phyloP scores from a whole-genome alignment of 2,329 filamentous ascomycete species.

The Colletotrichum cereale region DNA sequence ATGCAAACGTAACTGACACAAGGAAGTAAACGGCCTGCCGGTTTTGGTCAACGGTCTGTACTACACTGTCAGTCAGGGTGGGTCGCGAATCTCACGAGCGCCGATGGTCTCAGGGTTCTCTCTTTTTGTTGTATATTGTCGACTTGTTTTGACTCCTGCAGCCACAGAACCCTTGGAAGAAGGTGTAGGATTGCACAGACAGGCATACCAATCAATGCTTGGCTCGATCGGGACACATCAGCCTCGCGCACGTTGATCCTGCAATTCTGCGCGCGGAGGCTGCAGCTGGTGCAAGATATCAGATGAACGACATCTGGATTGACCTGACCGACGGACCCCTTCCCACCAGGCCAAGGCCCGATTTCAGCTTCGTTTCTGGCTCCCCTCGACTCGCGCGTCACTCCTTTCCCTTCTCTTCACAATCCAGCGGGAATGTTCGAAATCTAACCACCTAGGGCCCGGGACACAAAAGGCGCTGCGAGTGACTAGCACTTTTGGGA shows the following conservation, averaged over 20 bases:
- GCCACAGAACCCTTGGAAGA: not conserved
- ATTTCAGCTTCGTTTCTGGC: not conserved
- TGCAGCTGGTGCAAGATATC: not conserved
- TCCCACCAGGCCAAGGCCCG: not conserved
- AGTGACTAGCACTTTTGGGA: constrained; percentile 21
- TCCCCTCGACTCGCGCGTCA: constrained; percentile 8
- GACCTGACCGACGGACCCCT: not conserved
- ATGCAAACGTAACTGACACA: constrained; percentile 9
- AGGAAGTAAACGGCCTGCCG: not conserved
- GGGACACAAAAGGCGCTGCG: constrained; percentile 3
- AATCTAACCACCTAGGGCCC: constrained; percentile 1
- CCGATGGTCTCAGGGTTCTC: not conserved
- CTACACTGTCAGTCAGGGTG: not conserved
- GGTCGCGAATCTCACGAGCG: not conserved
- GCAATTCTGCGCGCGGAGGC: not conserved
- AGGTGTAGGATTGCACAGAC: not conserved
- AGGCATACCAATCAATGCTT: not conserved
- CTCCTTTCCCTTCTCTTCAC: not conserved
- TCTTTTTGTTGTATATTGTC: not conserved
- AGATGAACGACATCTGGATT: not conserved
- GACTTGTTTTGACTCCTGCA: not conserved
- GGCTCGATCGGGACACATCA: not conserved
- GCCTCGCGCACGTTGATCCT: not conserved
- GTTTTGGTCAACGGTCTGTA: not conserved
- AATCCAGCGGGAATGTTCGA: constrained; percentile 18